Evolutionary conservation across 495 filamentous ascomycete genomes (phyloP), one percentile per base, ranked within the genome.

Genomic region (Trichoderma asperelloides): DNA sequence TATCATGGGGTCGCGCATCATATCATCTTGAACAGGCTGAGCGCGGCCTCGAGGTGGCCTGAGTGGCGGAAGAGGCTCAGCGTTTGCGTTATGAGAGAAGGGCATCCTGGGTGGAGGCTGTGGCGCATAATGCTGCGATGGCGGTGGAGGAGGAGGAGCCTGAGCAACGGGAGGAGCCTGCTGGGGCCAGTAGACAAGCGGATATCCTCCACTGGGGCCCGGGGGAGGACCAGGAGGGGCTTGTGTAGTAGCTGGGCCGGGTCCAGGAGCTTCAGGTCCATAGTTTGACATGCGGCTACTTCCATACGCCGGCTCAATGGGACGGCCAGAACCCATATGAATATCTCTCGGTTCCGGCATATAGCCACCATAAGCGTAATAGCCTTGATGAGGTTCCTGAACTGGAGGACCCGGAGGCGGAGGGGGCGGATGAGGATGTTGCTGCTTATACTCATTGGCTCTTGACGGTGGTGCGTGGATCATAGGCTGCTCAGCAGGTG

Each of bases 101-200:
- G 64, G 43, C n/a, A 65, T 45, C 27, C 64, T 43, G 8, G 64
- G 43, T 13, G 64, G 41, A n/a, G 39, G 64, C n/a, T 71, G 57
- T n/a, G 71, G 62, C 7, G 66, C 70, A 62, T 70, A 73, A 13
- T 76, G 72, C 8, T 71, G 70, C 2, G 66, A 51, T 8, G 70
- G 62, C 9, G 69, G 25, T 41, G 49, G 74, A n/a, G 66, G 72
- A 16, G 55, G 40, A 21, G 65, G 67, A n/a, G 69, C 23, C 18
- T 45, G 62, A 4, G 62, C 62, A 15, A 40, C 28, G 1, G 62
- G 33, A 7, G 64, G 18, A 15, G 64, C 40, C 64, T 65, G 64
- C 64, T 65, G 64, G 8, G 18, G 18, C 64, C 64, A 65, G 43
- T 65, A 65, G n/a, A 16, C 28, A 11, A 16, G 64, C 11, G 39